phyloP scores from a whole-genome alignment of 176 grass and related monocot genomes.

The Hordeum marinum region DNA sequence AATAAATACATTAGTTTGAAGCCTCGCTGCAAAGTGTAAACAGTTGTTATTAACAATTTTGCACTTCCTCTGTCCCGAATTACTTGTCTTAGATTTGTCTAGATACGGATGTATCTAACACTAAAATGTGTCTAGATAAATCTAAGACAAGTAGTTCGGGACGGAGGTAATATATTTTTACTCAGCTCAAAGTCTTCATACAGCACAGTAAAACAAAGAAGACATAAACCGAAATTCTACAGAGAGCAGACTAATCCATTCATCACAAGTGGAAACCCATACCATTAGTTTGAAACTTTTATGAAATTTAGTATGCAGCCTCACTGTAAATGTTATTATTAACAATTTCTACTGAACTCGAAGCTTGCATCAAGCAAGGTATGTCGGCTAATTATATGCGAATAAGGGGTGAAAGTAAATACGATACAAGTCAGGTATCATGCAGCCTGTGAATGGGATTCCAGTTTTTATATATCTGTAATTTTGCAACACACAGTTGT shows the following conservation, averaged over 20 bases:
- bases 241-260: not conserved
- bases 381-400: not conserved
- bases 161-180: not conserved
- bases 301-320: not conserved
- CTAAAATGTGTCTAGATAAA: no score
- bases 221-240: not conserved
- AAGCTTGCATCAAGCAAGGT: not conserved
- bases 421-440: not conserved
- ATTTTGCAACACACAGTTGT: not conserved
- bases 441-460: not conserved
- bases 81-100: no score
- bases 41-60: not conserved
- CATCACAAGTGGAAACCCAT: not conserved
- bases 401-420: not conserved
- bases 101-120: no score
- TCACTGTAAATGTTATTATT: not conserved
- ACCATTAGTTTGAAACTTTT: not conserved
- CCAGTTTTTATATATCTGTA: not conserved
- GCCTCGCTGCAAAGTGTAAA: not conserved
- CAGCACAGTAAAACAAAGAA: not conserved
- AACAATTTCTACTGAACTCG: not conserved
- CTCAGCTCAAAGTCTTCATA: not conserved
- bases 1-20: conserved; percentile 6
- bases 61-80: no score
- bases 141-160: no score